Evolutionary conservation across 2,329 filamentous ascomycete species (phyloP).

Genomic region (Apiospora malaysiana): DNA sequence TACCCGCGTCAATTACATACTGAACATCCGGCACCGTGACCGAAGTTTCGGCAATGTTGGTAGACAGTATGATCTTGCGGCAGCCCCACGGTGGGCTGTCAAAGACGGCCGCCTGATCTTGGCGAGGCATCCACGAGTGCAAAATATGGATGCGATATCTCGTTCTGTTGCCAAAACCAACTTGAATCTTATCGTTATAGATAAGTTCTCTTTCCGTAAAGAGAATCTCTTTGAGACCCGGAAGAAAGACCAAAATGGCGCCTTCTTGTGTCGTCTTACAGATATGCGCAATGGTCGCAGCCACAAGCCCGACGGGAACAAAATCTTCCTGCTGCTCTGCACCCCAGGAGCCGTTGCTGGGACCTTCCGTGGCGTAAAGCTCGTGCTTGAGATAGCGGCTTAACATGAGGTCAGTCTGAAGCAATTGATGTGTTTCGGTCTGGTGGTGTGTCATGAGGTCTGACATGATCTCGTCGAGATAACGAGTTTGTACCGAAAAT

Average conservation of each 20-base stretch:
- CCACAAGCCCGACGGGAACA: slow-evolving; percentile 48
- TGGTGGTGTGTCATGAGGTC: not conserved
- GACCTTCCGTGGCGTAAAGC: not conserved
- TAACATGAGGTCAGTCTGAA: not conserved
- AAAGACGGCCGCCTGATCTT: slow-evolving; percentile 49
- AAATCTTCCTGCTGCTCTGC: not conserved
- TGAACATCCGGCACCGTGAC: slow-evolving; percentile 58
- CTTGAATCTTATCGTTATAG: slow-evolving; percentile 35
- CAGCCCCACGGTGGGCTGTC: slow-evolving; percentile 44
- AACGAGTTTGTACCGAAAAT: slow-evolving; percentile 19
- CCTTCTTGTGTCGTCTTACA: slow-evolving; percentile 47
- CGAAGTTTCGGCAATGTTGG: slow-evolving; percentile 57
- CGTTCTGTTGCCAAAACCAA: slow-evolving; percentile 46
- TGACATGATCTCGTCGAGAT: slow-evolving; percentile 18
- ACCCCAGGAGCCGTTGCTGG: not conserved
- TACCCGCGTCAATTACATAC: slow-evolving; percentile 55
- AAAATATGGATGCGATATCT: slow-evolving; percentile 51
- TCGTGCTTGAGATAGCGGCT: not conserved
- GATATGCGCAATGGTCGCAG: slow-evolving; percentile 52
- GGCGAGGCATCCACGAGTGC: slow-evolving; percentile 50
- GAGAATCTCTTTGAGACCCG: slow-evolving; percentile 48
- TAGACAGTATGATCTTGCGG: slow-evolving; percentile 55
- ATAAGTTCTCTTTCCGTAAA: slow-evolving; percentile 39
- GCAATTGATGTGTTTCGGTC: not conserved
- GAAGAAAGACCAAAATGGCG: slow-evolving; percentile 55